A percentile compares a stretch with the other conserved stretches of the same genome.
Evolutionary conservation across 768 basidiomycete genomes (phyloP).

Genomic region (Myochromella boudieri): DNA sequence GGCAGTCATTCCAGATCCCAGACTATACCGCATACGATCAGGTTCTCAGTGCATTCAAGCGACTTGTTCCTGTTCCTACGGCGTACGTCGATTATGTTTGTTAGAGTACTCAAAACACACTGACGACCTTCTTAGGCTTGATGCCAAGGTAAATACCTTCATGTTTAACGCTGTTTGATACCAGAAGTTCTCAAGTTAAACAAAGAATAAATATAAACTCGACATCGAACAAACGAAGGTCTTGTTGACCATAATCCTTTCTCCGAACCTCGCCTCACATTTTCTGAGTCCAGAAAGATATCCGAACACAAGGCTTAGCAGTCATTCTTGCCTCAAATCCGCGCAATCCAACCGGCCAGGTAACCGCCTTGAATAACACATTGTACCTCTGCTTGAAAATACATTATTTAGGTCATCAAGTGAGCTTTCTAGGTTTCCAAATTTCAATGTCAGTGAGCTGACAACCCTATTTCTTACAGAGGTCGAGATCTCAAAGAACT

Average conservation of each 20-base stretch:
- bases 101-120: constrained; percentile 23
- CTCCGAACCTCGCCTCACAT: constrained; percentile 21
- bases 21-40: constrained; percentile 92
- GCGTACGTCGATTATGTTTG: constrained; percentile 50
- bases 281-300: constrained; percentile 62
- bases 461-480: constrained; percentile 29
- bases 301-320: constrained; percentile 77
- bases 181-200: constrained; percentile 7
- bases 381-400: too few relatives aligned
- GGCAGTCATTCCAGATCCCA: constrained; percentile 83
- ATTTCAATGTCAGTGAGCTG: constrained; percentile 20
- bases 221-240: constrained; percentile 81
- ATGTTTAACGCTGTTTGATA: neutral
- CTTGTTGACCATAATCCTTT: constrained; percentile 4
- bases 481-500: constrained; percentile 83
- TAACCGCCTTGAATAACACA: too few relatives aligned
- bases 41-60: constrained; percentile 80
- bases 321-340: constrained; percentile 92
- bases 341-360: constrained; percentile 96
- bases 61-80: constrained; percentile 89
- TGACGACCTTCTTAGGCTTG: constrained; percentile 21
- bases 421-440: constrained; percentile 45
- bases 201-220: constrained; percentile 69
- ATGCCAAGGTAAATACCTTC: constrained; percentile 28
- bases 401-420: neutral